Percentiles rank a stretch among this genome's conserved stretches.
Conservation (phyloP, 768 basidiomycete species). For the Postia placenta region DNA sequence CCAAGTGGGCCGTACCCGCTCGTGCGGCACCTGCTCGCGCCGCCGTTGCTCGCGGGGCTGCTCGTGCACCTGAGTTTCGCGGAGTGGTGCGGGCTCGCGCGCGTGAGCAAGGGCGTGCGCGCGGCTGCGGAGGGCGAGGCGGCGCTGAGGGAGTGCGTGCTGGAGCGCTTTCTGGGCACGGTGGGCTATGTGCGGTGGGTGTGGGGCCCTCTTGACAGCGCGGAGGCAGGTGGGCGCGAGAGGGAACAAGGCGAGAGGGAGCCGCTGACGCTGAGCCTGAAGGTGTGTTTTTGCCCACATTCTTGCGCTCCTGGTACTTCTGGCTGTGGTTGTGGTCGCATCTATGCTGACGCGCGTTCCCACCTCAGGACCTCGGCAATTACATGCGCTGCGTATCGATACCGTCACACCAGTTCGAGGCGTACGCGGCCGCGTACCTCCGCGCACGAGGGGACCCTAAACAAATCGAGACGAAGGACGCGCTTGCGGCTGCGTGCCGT, state of each 20-base stretch:
- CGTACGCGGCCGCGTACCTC: slow-evolving; percentile 51
- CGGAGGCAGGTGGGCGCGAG: too few relatives aligned
- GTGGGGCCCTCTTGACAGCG: slow-evolving; percentile 26
- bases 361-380: slow-evolving; percentile 62
- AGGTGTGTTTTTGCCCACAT: slow-evolving; percentile 37
- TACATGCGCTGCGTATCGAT: slow-evolving; percentile 78
- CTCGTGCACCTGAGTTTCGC: slow-evolving; percentile 63
- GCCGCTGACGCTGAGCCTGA: slow-evolving; percentile 54
- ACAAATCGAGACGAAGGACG: slow-evolving; percentile 37
- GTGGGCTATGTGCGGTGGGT: slow-evolving; percentile 72
- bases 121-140: slow-evolving; percentile 41
- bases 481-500: slow-evolving; percentile 56
- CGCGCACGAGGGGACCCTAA: slow-evolving; percentile 39
- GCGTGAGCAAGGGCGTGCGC: slow-evolving; percentile 48
- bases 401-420: slow-evolving; percentile 67
- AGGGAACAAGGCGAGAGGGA: slow-evolving; percentile 32
- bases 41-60: slow-evolving; percentile 45
- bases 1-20: slow-evolving; percentile 38
- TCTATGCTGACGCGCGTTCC: neutral
- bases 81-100: slow-evolving; percentile 61
- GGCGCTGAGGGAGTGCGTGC: slow-evolving; percentile 52
- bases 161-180: slow-evolving; percentile 63
- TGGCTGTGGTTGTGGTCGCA: neutral
- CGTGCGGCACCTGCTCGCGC: slow-evolving; percentile 46
- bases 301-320: neutral